Percentiles rank a stretch among this genome's conserved stretches.
phyloP scores from a whole-genome alignment of 2,329 filamentous ascomycete genomes.

The Thielaviopsis ethacetica region DNA sequence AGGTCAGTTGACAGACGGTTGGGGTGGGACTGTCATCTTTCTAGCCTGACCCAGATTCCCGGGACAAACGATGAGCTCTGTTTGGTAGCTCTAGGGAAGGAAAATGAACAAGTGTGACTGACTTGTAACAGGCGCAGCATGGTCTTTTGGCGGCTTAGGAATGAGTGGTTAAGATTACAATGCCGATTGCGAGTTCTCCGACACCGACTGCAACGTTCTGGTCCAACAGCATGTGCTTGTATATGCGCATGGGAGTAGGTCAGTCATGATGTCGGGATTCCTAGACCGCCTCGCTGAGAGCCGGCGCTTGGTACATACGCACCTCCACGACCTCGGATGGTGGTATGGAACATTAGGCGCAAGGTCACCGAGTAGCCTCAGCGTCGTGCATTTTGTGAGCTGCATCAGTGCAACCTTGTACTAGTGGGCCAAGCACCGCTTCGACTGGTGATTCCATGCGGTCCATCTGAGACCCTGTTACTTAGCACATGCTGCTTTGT shows the following conservation, averaged over 20 bases:
- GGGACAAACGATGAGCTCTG: background rate
- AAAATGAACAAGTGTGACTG: background rate
- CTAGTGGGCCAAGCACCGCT: background rate
- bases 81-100: background rate
- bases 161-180: background rate
- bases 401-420: background rate
- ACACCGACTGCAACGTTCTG: background rate
- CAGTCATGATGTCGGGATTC: background rate
- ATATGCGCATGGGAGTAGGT: background rate
- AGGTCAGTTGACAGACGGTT: background rate
- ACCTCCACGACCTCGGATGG: background rate
- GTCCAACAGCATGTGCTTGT: background rate
- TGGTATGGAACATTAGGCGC: background rate
- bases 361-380: background rate
- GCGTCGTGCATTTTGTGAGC: background rate
- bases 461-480: background rate
- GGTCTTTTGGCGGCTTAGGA: background rate
- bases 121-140: background rate
- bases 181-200: background rate
- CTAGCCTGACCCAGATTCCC: background rate
- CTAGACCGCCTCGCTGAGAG: background rate
- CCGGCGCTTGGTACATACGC: background rate
- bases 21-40: background rate
- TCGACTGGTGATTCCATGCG: background rate
- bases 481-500: background rate